Conservation (phyloP, 306 rosid species). For the Corylus heterophylla region DNA sequence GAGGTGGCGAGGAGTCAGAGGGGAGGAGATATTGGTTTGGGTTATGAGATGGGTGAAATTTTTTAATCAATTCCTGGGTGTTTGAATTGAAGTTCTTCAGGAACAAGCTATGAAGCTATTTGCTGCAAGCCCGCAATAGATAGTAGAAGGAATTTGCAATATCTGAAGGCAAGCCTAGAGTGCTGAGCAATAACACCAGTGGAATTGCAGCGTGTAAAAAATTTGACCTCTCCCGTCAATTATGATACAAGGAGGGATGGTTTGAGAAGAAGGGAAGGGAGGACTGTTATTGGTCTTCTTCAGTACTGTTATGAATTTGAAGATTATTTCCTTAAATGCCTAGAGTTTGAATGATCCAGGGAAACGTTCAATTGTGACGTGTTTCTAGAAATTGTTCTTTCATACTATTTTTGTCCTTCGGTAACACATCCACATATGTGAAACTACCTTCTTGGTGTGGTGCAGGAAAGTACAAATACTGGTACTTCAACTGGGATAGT, state of each 20-base stretch:
- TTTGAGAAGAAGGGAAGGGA: background rate
- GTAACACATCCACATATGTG: constrained; percentile 19
- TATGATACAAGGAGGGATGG: background rate
- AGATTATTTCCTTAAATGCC: background rate
- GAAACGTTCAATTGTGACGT: background rate
- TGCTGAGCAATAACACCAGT: background rate
- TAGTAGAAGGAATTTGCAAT: no score
- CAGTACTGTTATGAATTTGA: background rate
- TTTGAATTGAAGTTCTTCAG: no score
- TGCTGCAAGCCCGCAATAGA: no score
- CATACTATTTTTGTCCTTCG: constrained; percentile 10
- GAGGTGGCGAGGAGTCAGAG: no score
- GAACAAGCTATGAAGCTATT: no score
- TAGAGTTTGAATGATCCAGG: background rate
- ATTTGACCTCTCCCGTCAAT: background rate
- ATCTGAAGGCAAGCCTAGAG: background rate
- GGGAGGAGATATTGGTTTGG: no score
- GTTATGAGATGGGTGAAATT: background rate
- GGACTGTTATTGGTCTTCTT: background rate
- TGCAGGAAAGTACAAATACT: constrained; percentile 55
- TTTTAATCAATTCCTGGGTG: background rate
- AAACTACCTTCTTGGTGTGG: constrained; percentile 22
- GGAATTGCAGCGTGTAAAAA: background rate
- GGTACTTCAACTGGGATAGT: constrained; percentile 36
- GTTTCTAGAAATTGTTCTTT: constrained; percentile 14